These are phyloP conservation scores for Solanum phureja DNA, from an alignment of 257 asterid genomes.

Conservation along the genomic window DNA sequence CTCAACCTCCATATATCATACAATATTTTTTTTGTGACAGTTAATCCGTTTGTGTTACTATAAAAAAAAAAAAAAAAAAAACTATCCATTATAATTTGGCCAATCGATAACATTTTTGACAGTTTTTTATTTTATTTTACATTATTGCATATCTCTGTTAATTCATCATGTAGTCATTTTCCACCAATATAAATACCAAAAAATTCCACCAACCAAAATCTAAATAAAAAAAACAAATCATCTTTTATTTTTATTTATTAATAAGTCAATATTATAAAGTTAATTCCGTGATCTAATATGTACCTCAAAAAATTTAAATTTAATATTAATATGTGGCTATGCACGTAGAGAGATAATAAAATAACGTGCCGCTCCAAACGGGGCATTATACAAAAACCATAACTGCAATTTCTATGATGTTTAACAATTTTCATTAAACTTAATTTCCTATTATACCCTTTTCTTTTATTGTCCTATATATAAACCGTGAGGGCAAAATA, in stretches of 20 bases:
- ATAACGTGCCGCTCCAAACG: constrained; percentile 7
- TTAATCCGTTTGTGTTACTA: not conserved
- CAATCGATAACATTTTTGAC: not conserved
- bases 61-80: too few relatives aligned
- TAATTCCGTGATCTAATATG: not conserved
- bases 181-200: not conserved
- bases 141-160: not conserved
- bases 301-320: not conserved
- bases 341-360: constrained; percentile 1
- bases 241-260: not conserved
- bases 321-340: not conserved
- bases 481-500: not conserved
- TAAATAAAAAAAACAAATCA: not conserved
- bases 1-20: not conserved
- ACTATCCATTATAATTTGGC: too few relatives aligned
- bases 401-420: not conserved
- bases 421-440: not conserved
- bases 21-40: not conserved
- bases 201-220: not conserved
- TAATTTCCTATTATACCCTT: not conserved
- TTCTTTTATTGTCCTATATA: not conserved
- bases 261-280: not conserved
- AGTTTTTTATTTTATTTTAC: not conserved
- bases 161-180: not conserved
- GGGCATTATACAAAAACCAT: constrained; percentile 1